Base-by-base conservation (phyloP, 2,329 filamentous ascomycete genomes). In the Fusarium compactum region DNA sequence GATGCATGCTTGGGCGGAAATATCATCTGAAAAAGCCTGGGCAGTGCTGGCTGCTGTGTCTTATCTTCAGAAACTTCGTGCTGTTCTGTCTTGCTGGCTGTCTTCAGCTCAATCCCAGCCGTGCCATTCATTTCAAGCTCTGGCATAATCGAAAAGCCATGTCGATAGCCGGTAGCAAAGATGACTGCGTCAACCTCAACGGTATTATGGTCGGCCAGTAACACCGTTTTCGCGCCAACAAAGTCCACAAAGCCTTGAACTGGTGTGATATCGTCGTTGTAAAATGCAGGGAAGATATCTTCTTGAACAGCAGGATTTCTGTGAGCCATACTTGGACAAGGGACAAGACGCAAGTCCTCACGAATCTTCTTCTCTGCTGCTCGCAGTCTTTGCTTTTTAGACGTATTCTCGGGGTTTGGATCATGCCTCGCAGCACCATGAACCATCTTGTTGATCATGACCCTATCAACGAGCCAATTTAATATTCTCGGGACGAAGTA, bases 141-240 rank as follows among this genome's bases (percentile, higher is more conserved):
- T 2, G 47, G 20, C 30, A 51, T 51, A 2, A 51, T 24, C 8
- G 29, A n/a, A 18, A 51, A 38, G 7, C 34, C 22, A 38, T 34
- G 47, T 16, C 29, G n/a, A n/a, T 51, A 51, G 10, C 47, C 47
- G 8, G 29, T 51, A 14, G 27, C 29, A 8, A 51, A 51, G 30
- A 51, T 38, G 3, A 51, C 47, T 5, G 2, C 30, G 2, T 51
- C 30, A 7, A 51, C 16, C 4, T 51, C 47, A 1, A 51, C 20
- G 12, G 29, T 25, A 5, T 16, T 34, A 18, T 24, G 10, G 4
- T 51, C 47, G 12, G 20, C 20, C 6, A 51, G 20, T 16, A 38
- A n/a, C 3, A 38, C 47, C 12, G 7, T 38, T 3, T 51, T 14
- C 3, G 32, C n/a, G 9, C 47, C 30, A 24, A 22, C 5, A 38